phyloP scores from a whole-genome alignment of 768 basidiomycete species.

The Russula lepida region DNA sequence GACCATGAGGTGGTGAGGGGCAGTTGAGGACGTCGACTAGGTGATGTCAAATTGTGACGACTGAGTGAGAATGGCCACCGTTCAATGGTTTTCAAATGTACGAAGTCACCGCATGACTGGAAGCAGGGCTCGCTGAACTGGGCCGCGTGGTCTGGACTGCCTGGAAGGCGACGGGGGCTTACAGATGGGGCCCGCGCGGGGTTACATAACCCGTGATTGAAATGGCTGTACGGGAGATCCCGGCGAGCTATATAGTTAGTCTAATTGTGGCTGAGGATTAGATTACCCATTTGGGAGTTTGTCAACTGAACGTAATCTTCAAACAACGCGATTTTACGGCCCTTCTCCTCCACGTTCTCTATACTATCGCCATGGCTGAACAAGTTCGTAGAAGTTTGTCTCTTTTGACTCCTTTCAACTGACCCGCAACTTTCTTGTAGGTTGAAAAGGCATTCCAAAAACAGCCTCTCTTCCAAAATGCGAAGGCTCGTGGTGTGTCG shows the following conservation, averaged over 20 bases:
- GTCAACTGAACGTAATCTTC: conserved; percentile 1
- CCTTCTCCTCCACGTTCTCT: conserved; percentile 16
- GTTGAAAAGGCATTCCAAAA: conserved; percentile 98
- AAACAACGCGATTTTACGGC: not conserved
- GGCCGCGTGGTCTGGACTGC: too few relatives aligned
- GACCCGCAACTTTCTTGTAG: conserved; percentile 33
- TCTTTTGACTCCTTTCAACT: not conserved
- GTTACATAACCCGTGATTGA: too few relatives aligned
- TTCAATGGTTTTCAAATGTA: too few relatives aligned
- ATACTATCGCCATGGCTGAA: conserved; percentile 33
- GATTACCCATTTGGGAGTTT: conserved; percentile 14
- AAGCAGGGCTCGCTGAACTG: too few relatives aligned
- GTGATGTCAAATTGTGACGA: too few relatives aligned
- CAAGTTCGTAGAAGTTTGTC: conserved; percentile 27
- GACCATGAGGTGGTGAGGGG: too few relatives aligned
- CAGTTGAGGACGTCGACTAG: too few relatives aligned
- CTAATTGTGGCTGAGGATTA: conserved; percentile 14
- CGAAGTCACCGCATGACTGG: too few relatives aligned
- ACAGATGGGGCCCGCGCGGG: too few relatives aligned
- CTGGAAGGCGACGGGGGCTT: too few relatives aligned
- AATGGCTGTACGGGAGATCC: conserved; percentile 1
- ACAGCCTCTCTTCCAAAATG: conserved; percentile 96
- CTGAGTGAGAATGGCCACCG: too few relatives aligned
- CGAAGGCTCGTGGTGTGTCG: conserved; percentile 82
- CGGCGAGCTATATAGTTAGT: conserved; percentile 18